Base-by-base conservation (phyloP, 768 basidiomycete genomes). In the Mrakia hoshinonis region DNA sequence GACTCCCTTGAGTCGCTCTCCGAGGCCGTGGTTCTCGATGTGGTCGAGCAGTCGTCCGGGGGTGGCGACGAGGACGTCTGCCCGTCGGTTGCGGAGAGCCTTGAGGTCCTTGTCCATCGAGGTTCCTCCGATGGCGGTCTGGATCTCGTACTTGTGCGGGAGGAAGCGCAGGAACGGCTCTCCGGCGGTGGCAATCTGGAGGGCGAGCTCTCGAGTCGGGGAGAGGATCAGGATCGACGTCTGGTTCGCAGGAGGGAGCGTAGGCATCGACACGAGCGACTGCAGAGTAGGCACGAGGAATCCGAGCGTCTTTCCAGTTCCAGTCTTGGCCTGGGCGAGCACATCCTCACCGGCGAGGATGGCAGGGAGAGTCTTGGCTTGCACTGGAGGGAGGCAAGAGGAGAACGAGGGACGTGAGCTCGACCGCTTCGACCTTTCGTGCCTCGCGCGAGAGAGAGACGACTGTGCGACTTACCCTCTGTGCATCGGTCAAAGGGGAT, bases 271-370 rank as follows among this genome's bases (percentile, higher is more conserved):
- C 34, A 80, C 47, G 46, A 81, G 76, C 24, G 72, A 73, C 51
- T 82, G 77, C 38, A 82, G 77, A 1, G 80, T 72, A 0, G 82
- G 81, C 34, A 82, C 70, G 49, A 82, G 77, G 76, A 82, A 82
- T 2, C 79, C 81, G 10, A 82, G 69, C 29, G 82, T 82, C 80
- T 81, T 81, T 78, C 87, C 87, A 15, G 87, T 87, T 38, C 86
- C 86, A 1, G 85, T 87, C 68, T 79, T 78, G 48, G 78, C 78
- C 74, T 80, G 76, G 31, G 68, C 69, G 36, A 69, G 69, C 5
- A 69, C 61, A 13, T 69, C 69, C 1, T n/a, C 60, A 3, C 69
- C 75, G n/a, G 60, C 67, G 5, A 79, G 58, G 26, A 76, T 70
- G 29, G 73, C 47, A 15, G 72, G 73, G 2, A 79, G 68, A 24